Evolutionary conservation across 106 monocot species (phyloP).

Genomic region (Allium fistulosum): DNA sequence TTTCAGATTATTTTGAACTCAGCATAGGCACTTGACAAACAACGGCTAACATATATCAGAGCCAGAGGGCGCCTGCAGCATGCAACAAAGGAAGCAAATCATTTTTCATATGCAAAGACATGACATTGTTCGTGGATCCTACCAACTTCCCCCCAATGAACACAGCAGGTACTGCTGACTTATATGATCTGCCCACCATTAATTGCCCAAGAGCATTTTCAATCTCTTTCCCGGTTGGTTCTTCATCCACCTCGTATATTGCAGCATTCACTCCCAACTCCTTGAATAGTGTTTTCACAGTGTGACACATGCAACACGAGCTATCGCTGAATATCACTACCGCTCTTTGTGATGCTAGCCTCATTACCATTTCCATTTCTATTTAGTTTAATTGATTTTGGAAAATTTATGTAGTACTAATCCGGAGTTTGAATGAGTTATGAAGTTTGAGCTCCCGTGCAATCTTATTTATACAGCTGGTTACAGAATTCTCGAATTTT

Average conservation of each 20-base stretch:
- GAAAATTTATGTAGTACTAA: no score
- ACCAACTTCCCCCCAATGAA: not conserved
- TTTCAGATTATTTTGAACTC: not conserved
- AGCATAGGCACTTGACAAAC: not conserved
- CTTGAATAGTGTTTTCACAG: constrained; percentile 16
- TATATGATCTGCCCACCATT: no score
- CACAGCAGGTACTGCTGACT: no score
- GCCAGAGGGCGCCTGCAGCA: no score
- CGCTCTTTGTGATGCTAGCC: no score
- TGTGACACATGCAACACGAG: constrained; percentile 24
- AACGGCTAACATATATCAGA: no score
- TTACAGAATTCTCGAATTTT: no score
- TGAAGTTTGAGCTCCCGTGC: no score
- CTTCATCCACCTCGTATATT: constrained; percentile 1
- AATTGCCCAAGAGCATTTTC: not conserved
- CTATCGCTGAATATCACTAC: no score
- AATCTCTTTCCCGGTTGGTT: not conserved
- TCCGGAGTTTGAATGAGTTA: no score
- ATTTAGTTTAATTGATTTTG: no score
- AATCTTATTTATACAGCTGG: no score
- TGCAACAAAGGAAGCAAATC: not conserved
- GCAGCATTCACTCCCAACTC: constrained; percentile 3
- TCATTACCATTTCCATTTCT: constrained; percentile 17
- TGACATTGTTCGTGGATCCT: not conserved
- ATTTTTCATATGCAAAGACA: not conserved